A percentile compares a stretch with the other conserved stretches of the same genome.
Evolutionary conservation across 306 rosid species (phyloP).

Genomic region (Medicago ruthenica): DNA sequence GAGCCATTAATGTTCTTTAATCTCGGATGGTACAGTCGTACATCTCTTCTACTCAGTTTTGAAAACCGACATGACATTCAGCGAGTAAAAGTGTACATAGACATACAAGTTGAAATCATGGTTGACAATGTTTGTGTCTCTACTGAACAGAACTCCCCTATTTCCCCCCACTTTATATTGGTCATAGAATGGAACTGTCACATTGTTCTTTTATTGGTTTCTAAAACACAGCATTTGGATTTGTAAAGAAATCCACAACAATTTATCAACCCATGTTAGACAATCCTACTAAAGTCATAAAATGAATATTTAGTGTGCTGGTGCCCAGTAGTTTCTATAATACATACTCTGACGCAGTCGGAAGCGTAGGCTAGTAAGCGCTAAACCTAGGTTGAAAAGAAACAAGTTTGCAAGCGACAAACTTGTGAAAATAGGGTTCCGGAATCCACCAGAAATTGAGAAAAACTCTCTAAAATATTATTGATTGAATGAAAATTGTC

Average conservation of each 20-base stretch:
- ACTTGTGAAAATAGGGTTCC: too few species aligned
- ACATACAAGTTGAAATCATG: slow-evolving; percentile 4
- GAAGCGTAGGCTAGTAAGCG: too few species aligned
- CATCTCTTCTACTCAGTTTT: not conserved
- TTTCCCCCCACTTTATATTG: not conserved
- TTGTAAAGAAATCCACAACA: not conserved
- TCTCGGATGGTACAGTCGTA: not conserved
- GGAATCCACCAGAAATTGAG: too few species aligned
- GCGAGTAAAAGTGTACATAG: not conserved
- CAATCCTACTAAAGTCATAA: not conserved
- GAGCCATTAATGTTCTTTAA: not conserved
- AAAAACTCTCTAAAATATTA: too few species aligned
- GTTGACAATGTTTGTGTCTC: slow-evolving; percentile 18
- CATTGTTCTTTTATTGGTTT: not conserved
- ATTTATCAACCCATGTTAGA: not conserved
- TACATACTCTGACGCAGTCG: not conserved
- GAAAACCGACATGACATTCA: not conserved
- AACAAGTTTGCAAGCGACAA: too few species aligned
- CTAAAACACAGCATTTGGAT: slow-evolving; percentile 12
- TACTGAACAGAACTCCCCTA: not conserved
- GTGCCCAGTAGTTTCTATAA: not conserved
- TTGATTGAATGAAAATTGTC: too few species aligned
- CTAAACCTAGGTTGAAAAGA: too few species aligned
- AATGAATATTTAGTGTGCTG: slow-evolving; percentile 18
- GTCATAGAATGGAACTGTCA: slow-evolving; percentile 13